These are phyloP conservation scores for Inonotus obliquus DNA, from an alignment of 1,284 basidiomycete genomes.

Conservation along the genomic window DNA sequence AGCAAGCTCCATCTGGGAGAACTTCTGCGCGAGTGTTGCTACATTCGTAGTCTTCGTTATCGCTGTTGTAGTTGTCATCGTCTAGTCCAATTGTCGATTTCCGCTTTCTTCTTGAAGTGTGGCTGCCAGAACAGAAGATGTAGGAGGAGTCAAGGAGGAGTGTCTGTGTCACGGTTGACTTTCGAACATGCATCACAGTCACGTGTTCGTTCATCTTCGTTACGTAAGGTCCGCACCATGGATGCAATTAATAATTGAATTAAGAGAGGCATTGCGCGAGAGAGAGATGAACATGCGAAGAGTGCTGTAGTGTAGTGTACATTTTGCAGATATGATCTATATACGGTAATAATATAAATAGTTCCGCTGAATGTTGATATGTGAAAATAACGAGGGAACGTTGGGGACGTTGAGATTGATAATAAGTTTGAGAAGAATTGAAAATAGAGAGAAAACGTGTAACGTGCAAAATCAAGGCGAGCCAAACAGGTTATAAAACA, in stretches of 20 bases:
- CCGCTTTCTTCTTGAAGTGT: neutral
- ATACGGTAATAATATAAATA: neutral
- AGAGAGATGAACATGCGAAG: no score
- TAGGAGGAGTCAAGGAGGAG: neutral
- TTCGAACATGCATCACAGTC: neutral
- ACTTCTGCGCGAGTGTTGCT: slow-evolving; percentile 10
- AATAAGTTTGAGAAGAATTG: neutral
- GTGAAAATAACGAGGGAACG: neutral
- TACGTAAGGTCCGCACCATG: neutral
- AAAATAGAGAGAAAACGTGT: neutral
- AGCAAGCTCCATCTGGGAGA: slow-evolving; percentile 15
- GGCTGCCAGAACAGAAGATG: neutral
- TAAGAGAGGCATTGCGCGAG: neutral
- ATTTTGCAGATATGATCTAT: neutral
- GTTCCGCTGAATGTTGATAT: neutral
- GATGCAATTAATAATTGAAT: neutral
- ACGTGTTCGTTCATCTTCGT: neutral
- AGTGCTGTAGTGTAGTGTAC: neutral
- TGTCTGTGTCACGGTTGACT: neutral
- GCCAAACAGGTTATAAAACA: neutral
- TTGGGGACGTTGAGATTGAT: neutral
- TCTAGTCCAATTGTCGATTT: neutral
- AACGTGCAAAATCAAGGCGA: neutral
- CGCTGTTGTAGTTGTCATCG: neutral
- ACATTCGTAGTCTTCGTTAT: slow-evolving; percentile 11